phyloP scores from a whole-genome alignment of 208 protist genomes.

The Angomonas ambiguus region DNA sequence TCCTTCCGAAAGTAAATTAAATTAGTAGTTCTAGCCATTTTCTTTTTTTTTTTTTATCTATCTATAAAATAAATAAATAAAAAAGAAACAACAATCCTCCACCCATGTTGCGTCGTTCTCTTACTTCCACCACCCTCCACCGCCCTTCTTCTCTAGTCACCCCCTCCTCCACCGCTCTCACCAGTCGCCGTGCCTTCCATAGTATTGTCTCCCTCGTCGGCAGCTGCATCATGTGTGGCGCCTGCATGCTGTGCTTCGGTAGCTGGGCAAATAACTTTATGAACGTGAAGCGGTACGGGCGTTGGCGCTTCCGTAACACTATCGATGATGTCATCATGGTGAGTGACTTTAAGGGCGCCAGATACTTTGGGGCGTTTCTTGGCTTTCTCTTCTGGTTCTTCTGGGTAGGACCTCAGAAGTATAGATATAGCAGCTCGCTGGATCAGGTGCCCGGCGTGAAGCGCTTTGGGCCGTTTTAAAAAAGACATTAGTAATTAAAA shows the following conservation, averaged over 20 bases:
- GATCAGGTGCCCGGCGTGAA: constrained; percentile 75
- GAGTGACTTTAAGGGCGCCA: constrained; percentile 67
- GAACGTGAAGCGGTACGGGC: constrained; percentile 83
- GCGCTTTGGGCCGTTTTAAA: constrained; percentile 73
- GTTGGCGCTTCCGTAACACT: constrained; percentile 83
- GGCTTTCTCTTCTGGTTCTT: constrained; percentile 87
- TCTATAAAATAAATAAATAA: not conserved
- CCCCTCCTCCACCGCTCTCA: not conserved
- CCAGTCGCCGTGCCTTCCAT: constrained; percentile 39
- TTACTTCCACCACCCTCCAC: not conserved
- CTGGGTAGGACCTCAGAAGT: constrained; percentile 80
- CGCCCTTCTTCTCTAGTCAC: not conserved
- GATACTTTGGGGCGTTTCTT: constrained; percentile 67
- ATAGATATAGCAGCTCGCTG: constrained; percentile 69
- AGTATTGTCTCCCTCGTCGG: constrained; percentile 50
- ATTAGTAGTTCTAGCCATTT: too few species aligned
- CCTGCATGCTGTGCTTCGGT: constrained; percentile 73
- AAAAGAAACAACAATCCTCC: not conserved
- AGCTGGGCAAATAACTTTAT: constrained; percentile 85
- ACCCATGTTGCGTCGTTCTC: constrained; percentile 1
- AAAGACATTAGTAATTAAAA: not conserved
- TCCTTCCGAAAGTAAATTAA: too few species aligned
- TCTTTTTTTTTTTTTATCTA: constrained; percentile 7
- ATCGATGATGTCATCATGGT: constrained; percentile 86
- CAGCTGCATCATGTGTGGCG: constrained; percentile 56